Evolutionary conservation across 768 basidiomycete species (phyloP), one percentile per base, ranked within the genome.

Genomic region (Russula vinacea): DNA sequence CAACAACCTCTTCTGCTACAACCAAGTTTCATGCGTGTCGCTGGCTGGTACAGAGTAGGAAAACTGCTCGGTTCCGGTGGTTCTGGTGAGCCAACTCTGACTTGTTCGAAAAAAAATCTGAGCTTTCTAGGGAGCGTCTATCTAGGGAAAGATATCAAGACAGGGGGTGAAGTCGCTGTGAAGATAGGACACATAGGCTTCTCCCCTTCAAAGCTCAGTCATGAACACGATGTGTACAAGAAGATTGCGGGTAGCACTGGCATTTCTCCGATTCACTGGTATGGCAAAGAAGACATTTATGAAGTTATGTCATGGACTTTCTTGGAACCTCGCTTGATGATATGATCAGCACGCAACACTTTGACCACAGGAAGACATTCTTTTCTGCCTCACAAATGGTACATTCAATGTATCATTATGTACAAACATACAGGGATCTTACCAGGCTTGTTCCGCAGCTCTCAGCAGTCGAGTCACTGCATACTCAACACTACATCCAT

Each of bases 31-130:
- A 35, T 59, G 4, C 11, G 14, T 50, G 58, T 59, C 3, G 24
- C 16, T n/a, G 35, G 58, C 24, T 0, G 37, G 26, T 59, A 59
- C 19, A 24, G 58, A 51, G 42, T 59, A 26, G 47, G 58, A 26
- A 59, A 50, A 19, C 11, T 40, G 1, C 58, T 56, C 2, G 40
- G 55, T 44, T 3, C 40, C 29, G 40, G 55, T 16, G 17, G 16
- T 29, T 56, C 40, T 56, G 55, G 40, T 56, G 40, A 29, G 39
- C 26, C 55, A 5, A 29, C 3, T 29, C 5, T 14, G 24, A 39
- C 16, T 44, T 26, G n/a, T 58, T 49, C 5, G 13, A 37, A 16
- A 17, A 14, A 5, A 8, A 33, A 45, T 49, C 24, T 50, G 24
- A 26, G 2, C 35, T 39, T 14, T 14, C n/a, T 39, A 55, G 54